These are phyloP conservation scores for Picea mariana DNA, from an alignment of 83 land plant species.

Conservation along the genomic window DNA sequence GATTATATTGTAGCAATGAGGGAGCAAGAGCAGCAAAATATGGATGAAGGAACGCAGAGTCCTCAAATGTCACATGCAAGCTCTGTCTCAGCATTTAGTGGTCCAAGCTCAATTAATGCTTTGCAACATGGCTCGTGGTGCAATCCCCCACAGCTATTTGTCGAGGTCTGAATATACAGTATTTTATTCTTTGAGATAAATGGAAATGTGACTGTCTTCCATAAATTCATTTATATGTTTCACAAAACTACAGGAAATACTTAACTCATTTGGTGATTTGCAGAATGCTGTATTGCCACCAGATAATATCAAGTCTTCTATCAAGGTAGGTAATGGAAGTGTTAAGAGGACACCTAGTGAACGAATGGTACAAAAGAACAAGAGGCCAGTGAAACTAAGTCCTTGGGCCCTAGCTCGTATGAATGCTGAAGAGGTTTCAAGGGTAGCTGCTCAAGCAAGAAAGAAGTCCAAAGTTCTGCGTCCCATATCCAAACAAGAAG, in stretches of 20 bases:
- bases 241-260: background rate
- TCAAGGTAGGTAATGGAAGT: slow-evolving; percentile 33
- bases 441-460: slow-evolving; percentile 74
- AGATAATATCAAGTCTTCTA: slow-evolving; percentile 36
- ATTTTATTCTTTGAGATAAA: background rate
- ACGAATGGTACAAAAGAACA: slow-evolving; percentile 33
- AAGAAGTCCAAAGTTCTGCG: slow-evolving; percentile 71
- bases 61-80: slow-evolving; percentile 80
- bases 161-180: slow-evolving; percentile 49
- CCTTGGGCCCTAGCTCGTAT: slow-evolving; percentile 85
- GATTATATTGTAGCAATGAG: slow-evolving; percentile 88
- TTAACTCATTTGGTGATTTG: slow-evolving; percentile 1
- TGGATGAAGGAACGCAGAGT: slow-evolving; percentile 57
- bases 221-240: background rate
- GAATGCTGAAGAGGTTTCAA: slow-evolving; percentile 81
- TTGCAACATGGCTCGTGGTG: slow-evolving; percentile 72
- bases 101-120: slow-evolving; percentile 70
- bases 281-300: slow-evolving; percentile 74
- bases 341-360: slow-evolving; percentile 40
- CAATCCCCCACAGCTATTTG: slow-evolving; percentile 78
- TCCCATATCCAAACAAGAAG: slow-evolving; percentile 46
- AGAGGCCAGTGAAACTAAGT: slow-evolving; percentile 65
- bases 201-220: background rate
- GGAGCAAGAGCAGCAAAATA: slow-evolving; percentile 78
- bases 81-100: slow-evolving; percentile 81